These are phyloP conservation scores for Nyctanthes arbortristis DNA, from an alignment of 257 asterid species.

Conservation along the genomic window DNA sequence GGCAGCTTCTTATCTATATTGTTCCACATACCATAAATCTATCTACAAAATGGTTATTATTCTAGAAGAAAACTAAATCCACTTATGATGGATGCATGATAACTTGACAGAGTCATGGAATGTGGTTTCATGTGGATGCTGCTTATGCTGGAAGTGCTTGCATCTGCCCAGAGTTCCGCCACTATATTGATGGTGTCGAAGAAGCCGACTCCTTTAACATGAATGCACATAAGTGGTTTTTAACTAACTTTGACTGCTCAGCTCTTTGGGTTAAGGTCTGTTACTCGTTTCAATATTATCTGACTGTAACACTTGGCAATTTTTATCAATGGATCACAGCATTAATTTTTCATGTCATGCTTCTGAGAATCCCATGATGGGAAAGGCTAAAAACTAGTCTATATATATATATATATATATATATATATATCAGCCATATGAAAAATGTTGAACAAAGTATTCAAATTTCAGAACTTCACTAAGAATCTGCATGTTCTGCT, in stretches of 20 bases:
- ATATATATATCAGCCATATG: not conserved
- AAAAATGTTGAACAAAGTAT: not conserved
- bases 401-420: too few relatives aligned
- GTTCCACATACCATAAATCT: conserved; percentile 2
- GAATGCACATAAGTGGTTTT: conserved; percentile 97
- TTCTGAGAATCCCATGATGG: not conserved
- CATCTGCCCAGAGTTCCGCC: conserved; percentile 85
- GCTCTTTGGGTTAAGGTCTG: conserved; percentile 96
- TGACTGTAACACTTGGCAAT: conserved; percentile 5
- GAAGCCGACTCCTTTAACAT: conserved; percentile 86
- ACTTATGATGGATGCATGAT: conserved; percentile 25
- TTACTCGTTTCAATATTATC: conserved; percentile 9
- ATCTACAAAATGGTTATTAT: not conserved
- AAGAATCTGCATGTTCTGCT: not conserved
- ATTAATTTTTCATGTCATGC: not conserved
- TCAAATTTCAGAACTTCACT: not conserved
- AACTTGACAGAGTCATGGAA: conserved; percentile 55
- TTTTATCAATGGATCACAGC: not conserved
- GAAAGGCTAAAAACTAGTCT: not conserved
- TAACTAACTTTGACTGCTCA: conserved; percentile 97
- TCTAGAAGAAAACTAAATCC: conserved; percentile 1
- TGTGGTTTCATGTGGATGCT: conserved; percentile 98
- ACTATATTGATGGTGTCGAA: conserved; percentile 74
- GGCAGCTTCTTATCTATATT: not conserved
- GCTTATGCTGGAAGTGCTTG: conserved; percentile 99